Percentiles rank a stretch among this genome's conserved stretches.
These are phyloP conservation scores for Nicotiana undulata DNA, from an alignment of 257 asterid species.

Conservation along the genomic window DNA sequence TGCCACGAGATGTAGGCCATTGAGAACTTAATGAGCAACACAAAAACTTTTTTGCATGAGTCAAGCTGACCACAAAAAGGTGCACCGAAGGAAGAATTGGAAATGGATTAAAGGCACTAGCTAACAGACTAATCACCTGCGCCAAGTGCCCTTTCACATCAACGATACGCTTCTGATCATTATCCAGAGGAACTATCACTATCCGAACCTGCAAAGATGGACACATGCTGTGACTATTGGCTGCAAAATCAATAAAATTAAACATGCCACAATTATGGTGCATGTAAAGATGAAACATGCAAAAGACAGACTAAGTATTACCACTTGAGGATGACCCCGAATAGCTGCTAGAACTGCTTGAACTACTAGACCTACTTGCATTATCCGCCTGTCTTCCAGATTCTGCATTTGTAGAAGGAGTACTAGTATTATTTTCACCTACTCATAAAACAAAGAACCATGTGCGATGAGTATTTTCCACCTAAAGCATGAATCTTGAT, in stretches of 20 bases:
- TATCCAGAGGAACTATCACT: constrained; percentile 50
- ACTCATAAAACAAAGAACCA: background rate
- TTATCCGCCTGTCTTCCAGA: constrained; percentile 3
- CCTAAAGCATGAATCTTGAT: background rate
- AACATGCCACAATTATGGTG: background rate
- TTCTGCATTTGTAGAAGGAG: background rate
- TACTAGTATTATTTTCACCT: constrained; percentile 2
- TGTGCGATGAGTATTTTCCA: background rate
- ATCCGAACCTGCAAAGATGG: constrained; percentile 40
- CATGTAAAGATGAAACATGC: background rate
- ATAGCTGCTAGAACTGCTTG: constrained; percentile 23
- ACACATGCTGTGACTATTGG: background rate
- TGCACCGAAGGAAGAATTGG: background rate
- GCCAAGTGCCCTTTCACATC: constrained; percentile 19
- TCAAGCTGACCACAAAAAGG: background rate
- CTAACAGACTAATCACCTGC: background rate
- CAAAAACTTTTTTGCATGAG: background rate
- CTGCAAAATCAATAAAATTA: background rate
- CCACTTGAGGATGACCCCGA: constrained; percentile 26
- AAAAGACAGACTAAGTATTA: background rate
- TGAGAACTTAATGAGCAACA: background rate
- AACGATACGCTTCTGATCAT: constrained; percentile 41
- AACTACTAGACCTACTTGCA: constrained; percentile 18
- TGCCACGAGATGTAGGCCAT: background rate
- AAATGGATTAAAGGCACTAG: background rate